Evolutionary conservation across 2,329 filamentous ascomycete genomes (phyloP), one percentile per base, ranked within the genome.

Genomic region (Aspergillus uvarum): DNA sequence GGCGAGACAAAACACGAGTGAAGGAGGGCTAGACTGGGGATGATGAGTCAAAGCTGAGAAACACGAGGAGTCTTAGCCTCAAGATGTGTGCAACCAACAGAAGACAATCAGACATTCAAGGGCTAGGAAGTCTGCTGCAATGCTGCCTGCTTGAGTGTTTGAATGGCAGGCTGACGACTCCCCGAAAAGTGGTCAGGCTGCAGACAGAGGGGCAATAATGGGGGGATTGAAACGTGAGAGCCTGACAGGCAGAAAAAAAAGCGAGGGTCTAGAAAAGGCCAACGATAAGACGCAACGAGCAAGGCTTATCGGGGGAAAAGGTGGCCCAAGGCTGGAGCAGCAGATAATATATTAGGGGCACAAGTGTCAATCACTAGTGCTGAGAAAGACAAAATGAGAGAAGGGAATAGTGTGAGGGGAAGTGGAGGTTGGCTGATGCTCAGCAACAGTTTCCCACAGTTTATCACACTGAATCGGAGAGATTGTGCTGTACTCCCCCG

Each of bases 271-370:
- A 58, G 59, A 60, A 53, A 59, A 26, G 42, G 14, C 47, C 63
- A 63, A 67, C 64, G 63, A 65, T 63, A 55, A 49, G 32, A 52
- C 49, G 51, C 51, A 47, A 22, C 47, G 14, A 54, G 56, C 56
- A 38, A 47, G 58, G 61, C 58, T 60, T 58, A 60, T 61, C 56
- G 51, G 50, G 44, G 49, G 51, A 42, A 58, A 60, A 38, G 7
- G 38, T 16, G 38, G 38, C 38, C 38, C 38, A 44, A 44, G 16
- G 38, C 38, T 44, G 38, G 38, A 44, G 38, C 38, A n/a, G n/a
- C 14, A n/a, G 14, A 16, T 5, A n/a, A 44, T 44, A 62, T 57
- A 65, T 64, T 59, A 62, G 60, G 32, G 58, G 38, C 38, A 44
- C 38, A 3, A 44, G 16, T n/a, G 38, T 44, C 38, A 44, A 44